phyloP scores from a whole-genome alignment of 208 protist genomes.

The Porcisia hertigi region DNA sequence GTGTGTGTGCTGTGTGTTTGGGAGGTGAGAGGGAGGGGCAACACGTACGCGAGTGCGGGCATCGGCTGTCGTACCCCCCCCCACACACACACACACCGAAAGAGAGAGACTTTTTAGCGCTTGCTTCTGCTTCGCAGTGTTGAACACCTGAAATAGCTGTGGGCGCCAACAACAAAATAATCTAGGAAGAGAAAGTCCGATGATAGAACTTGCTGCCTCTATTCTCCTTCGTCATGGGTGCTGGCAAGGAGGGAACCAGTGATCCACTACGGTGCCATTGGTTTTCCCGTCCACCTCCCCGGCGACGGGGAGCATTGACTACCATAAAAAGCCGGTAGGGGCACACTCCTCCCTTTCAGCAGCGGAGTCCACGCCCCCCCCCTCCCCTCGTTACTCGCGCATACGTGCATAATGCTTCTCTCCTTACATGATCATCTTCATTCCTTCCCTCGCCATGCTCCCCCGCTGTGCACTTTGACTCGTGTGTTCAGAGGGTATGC shows the following conservation, averaged over 20 bases:
- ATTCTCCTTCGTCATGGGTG: too few relatives aligned
- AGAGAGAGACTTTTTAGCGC: too few relatives aligned
- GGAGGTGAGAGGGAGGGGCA: background rate
- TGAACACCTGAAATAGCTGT: too few relatives aligned
- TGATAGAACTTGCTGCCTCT: background rate
- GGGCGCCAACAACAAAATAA: too few relatives aligned
- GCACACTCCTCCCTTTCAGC: background rate
- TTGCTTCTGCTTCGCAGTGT: too few relatives aligned
- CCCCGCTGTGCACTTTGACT: background rate
- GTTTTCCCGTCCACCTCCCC: background rate
- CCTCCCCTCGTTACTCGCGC: background rate
- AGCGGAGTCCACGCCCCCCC: background rate
- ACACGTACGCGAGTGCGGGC: too few relatives aligned
- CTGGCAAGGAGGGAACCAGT: too few relatives aligned
- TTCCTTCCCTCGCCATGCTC: background rate
- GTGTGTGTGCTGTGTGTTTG: too few relatives aligned
- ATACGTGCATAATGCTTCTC: background rate
- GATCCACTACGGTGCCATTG: background rate
- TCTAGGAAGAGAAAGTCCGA: too few relatives aligned
- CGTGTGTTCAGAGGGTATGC: too few relatives aligned
- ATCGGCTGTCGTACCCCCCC: too few relatives aligned
- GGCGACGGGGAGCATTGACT: background rate
- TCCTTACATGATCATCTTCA: background rate
- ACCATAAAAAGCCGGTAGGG: background rate
- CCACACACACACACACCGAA: too few relatives aligned